These are phyloP conservation scores for Metschnikowia aberdeeniae DNA, from an alignment of 805 yeast species.

Conservation along the genomic window DNA sequence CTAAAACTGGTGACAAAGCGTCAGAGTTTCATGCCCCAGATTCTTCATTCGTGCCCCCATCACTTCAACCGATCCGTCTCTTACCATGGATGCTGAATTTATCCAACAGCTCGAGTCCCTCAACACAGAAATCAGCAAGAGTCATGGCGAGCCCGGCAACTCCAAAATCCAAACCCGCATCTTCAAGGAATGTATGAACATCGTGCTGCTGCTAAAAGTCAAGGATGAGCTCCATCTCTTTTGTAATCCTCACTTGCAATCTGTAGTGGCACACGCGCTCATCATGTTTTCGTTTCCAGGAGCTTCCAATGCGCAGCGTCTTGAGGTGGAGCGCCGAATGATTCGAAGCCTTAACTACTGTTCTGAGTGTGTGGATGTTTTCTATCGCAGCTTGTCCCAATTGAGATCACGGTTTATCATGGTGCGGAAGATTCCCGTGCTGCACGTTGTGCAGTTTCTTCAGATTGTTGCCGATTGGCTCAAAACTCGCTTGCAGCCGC, in stretches of 20 bases:
- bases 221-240: conserved; percentile 43
- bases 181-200: conserved; percentile 21
- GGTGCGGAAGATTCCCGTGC: conserved; percentile 40
- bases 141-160: conserved; percentile 26
- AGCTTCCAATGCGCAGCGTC: conserved; percentile 29
- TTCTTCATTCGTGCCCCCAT: not conserved
- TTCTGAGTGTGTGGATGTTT: conserved; percentile 49
- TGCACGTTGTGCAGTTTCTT: conserved; percentile 29
- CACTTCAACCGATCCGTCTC: not conserved
- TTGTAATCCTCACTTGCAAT: conserved; percentile 48
- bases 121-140: conserved; percentile 20
- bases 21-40: no score
- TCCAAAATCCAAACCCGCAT: conserved; percentile 26
- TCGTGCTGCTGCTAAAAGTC: conserved; percentile 15
- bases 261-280: conserved; percentile 50
- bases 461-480: conserved; percentile 36
- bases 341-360: conserved; percentile 44
- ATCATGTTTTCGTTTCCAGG: conserved; percentile 57
- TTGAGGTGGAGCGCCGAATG: conserved; percentile 38
- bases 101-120: conserved; percentile 9
- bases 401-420: conserved; percentile 50
- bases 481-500: conserved; percentile 13
- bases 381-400: conserved; percentile 49
- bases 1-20: no score
- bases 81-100: conserved; percentile 2